Evolutionary conservation across 495 filamentous ascomycete species (phyloP).

Genomic region (Chaetomium fimeti): DNA sequence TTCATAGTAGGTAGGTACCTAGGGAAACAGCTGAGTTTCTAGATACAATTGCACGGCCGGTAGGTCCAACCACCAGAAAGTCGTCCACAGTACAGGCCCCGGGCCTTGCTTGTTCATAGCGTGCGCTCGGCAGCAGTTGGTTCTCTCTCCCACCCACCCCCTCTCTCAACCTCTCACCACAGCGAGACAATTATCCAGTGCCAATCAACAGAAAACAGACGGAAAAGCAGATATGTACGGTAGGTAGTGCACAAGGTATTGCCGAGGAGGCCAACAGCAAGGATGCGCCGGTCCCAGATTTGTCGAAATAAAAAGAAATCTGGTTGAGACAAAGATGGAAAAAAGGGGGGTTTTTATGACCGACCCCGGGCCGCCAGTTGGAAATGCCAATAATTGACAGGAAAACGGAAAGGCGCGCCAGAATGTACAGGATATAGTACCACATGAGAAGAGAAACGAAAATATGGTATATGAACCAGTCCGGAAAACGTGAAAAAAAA

Average conservation of each 20-base stretch:
- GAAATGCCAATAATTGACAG: conserved; percentile 21
- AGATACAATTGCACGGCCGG: not conserved
- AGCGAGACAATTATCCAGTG: conserved; percentile 7
- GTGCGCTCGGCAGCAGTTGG: not conserved
- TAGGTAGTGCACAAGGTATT: not conserved
- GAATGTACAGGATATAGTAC: conserved; percentile 17
- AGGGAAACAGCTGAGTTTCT: not conserved
- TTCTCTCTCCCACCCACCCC: not conserved
- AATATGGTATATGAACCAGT: conserved; percentile 18
- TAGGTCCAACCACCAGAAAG: not conserved
- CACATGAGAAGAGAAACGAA: conserved; percentile 15
- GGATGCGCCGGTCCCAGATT: not conserved
- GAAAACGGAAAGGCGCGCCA: conserved; percentile 8
- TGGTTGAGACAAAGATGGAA: not conserved
- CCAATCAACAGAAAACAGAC: not conserved
- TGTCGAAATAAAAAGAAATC: not conserved
- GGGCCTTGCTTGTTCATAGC: not conserved
- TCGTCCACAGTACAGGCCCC: not conserved
- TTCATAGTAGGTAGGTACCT: not conserved
- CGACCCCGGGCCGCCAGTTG: conserved; percentile 26
- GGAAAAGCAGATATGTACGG: not conserved
- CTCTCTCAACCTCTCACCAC: not conserved
- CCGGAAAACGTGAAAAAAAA: conserved; percentile 3
- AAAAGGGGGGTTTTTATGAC: conserved; percentile 16
- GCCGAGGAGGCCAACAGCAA: not conserved